A percentile compares a stretch with the other conserved stretches of the same genome.
Conservation (phyloP, 805 yeast species). For the Cyberlindnera subsufficiens region DNA sequence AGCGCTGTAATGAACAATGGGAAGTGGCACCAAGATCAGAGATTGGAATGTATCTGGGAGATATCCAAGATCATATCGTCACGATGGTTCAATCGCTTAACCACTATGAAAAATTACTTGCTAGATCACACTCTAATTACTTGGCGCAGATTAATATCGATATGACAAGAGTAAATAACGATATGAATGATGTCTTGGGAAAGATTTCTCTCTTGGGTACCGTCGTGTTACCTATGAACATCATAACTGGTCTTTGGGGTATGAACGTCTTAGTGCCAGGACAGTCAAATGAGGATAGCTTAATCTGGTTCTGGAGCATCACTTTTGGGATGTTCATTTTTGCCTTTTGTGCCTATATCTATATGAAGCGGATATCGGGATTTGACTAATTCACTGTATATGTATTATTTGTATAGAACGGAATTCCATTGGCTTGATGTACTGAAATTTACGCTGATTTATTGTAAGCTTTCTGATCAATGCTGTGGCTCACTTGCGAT, state of each 20-base stretch:
- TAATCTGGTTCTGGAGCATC: conserved; percentile 62
- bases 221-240: conserved; percentile 89
- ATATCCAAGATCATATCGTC: conserved; percentile 94
- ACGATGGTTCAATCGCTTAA: conserved; percentile 95
- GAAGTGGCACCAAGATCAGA: conserved; percentile 75
- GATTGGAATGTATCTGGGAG: conserved; percentile 92
- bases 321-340: conserved; percentile 38
- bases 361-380: conserved; percentile 41
- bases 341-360: conserved; percentile 41
- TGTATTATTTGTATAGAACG: too few relatives aligned
- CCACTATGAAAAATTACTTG: conserved; percentile 89
- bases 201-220: conserved; percentile 93
- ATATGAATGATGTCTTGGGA: conserved; percentile 93
- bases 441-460: too few relatives aligned
- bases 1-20: conserved; percentile 83
- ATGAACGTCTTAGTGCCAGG: conserved; percentile 98
- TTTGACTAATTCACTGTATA: conserved; percentile 2
- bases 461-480: too few relatives aligned
- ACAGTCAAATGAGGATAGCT: conserved; percentile 50
- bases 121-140: conserved; percentile 94
- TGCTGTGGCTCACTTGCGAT: too few relatives aligned
- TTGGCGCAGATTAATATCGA: conserved; percentile 95
- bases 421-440: too few relatives aligned
- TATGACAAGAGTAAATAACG: conserved; percentile 95
- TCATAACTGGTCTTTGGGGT: conserved; percentile 97